Evolutionary conservation across 1,139 yeast genomes (phyloP).

Genomic region (Geotrichum macrosporum): DNA sequence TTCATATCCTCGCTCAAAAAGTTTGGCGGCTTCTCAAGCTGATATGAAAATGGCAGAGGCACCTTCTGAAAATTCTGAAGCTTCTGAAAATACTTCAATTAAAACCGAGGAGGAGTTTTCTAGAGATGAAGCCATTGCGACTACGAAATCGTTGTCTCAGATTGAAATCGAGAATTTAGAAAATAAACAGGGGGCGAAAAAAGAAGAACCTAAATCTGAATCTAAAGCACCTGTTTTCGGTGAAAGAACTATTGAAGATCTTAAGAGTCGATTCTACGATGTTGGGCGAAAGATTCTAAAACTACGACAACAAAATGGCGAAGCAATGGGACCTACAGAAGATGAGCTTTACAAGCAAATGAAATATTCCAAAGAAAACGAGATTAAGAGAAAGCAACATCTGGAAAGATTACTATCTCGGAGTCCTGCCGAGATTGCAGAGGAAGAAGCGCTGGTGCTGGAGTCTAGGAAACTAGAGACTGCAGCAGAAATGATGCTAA

Average conservation of each 20-base stretch:
- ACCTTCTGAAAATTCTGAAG: slow-evolving; percentile 17
- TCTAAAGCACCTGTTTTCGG: not conserved
- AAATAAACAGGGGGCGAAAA: slow-evolving; percentile 7
- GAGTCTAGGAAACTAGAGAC: slow-evolving; percentile 92
- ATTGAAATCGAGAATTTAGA: not conserved
- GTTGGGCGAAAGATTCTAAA: slow-evolving; percentile 49
- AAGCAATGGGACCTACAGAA: slow-evolving; percentile 37
- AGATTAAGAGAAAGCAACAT: slow-evolving; percentile 74
- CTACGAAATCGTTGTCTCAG: slow-evolving; percentile 11
- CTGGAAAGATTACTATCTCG: slow-evolving; percentile 70
- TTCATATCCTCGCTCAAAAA: slow-evolving; percentile 35
- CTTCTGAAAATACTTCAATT: slow-evolving; percentile 11
- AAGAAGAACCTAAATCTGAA: slow-evolving; percentile 2
- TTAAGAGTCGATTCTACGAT: slow-evolving; percentile 74
- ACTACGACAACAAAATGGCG: slow-evolving; percentile 42
- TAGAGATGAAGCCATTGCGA: not conserved
- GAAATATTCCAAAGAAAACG: slow-evolving; percentile 62
- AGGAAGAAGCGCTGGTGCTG: slow-evolving; percentile 87
- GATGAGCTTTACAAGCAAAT: slow-evolving; percentile 42
- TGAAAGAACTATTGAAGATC: slow-evolving; percentile 58
- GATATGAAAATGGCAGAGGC: slow-evolving; percentile 18
- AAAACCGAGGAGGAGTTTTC: slow-evolving; percentile 14
- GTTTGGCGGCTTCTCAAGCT: slow-evolving; percentile 1
- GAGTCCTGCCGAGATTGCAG: slow-evolving; percentile 95
- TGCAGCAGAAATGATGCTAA: slow-evolving; percentile 83